A percentile compares a stretch with the other conserved stretches of the same genome.
Evolutionary conservation across 2,329 filamentous ascomycete species (phyloP).

Genomic region (Neophaeococcomyces mojaviensis): DNA sequence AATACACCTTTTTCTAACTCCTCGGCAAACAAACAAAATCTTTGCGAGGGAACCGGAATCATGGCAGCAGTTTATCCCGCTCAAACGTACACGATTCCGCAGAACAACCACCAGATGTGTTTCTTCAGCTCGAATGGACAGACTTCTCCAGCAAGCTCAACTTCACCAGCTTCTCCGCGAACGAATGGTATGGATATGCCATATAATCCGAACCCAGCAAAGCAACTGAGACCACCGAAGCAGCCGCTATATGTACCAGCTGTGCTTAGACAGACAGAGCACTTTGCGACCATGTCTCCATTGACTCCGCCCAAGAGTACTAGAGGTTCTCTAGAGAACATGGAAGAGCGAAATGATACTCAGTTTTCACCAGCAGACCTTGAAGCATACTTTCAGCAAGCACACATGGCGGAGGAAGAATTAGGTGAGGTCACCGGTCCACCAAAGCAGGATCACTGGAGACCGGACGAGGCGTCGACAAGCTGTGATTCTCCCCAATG

Average conservation of each 20-base stretch:
- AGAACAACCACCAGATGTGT: constrained; percentile 25
- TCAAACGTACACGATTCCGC: constrained; percentile 21
- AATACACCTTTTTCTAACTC: no score
- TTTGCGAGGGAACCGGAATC: background rate
- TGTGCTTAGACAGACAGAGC: constrained; percentile 54
- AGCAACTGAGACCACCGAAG: constrained; percentile 53
- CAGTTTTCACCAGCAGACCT: constrained; percentile 17
- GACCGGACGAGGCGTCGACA: constrained; percentile 52
- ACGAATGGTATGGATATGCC: constrained; percentile 29
- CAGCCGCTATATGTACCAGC: constrained; percentile 57
- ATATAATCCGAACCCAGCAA: constrained; percentile 34
- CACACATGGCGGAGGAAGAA: constrained; percentile 46
- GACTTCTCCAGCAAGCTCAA: constrained; percentile 39
- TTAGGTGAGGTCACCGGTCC: constrained; percentile 51
- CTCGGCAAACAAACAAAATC: background rate
- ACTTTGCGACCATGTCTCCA: constrained; percentile 37
- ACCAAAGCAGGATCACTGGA: constrained; percentile 59
- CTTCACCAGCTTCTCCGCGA: constrained; percentile 47
- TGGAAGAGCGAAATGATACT: constrained; percentile 19
- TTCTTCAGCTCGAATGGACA: constrained; percentile 29
- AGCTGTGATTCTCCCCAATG: constrained; percentile 53
- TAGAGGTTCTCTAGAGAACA: constrained; percentile 47
- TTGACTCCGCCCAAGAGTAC: constrained; percentile 47
- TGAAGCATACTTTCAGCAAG: constrained; percentile 30
- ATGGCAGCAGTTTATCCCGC: constrained; percentile 21